Evolutionary conservation across 305 asterid species (phyloP).

Genomic region (Ilex paraguariensis): DNA sequence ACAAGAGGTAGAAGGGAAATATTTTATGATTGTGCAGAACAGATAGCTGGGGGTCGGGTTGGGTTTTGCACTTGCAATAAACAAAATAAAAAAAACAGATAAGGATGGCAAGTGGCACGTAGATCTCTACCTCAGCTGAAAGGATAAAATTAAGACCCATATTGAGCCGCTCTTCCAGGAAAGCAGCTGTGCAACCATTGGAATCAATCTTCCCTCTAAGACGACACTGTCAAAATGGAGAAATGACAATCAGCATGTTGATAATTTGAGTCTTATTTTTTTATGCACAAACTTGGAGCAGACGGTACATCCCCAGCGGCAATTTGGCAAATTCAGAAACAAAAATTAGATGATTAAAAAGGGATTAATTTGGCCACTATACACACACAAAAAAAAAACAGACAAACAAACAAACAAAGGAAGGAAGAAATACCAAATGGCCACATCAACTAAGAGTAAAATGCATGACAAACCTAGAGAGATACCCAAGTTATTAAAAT

Average conservation of each 20-base stretch:
- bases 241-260: neutral
- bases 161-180: slow-evolving; percentile 77
- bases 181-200: slow-evolving; percentile 71
- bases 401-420: neutral
- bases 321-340: neutral
- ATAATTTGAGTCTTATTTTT: neutral
- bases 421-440: neutral
- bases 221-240: slow-evolving; percentile 56
- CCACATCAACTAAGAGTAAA: too few species aligned
- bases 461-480: too few species aligned
- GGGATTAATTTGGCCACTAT: neutral
- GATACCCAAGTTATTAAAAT: too few species aligned
- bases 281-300: neutral
- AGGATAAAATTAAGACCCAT: slow-evolving; percentile 88
- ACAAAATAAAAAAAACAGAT: neutral
- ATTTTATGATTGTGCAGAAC: neutral
- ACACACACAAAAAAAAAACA: neutral
- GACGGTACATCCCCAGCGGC: neutral
- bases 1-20: neutral
- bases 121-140: slow-evolving; percentile 77
- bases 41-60: too few species aligned
- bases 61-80: neutral
- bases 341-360: neutral
- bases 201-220: slow-evolving; percentile 94
- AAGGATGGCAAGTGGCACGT: neutral